Evolutionary conservation across 345 rosid genomes (phyloP).

Genomic region (Gossypium anomalum): DNA sequence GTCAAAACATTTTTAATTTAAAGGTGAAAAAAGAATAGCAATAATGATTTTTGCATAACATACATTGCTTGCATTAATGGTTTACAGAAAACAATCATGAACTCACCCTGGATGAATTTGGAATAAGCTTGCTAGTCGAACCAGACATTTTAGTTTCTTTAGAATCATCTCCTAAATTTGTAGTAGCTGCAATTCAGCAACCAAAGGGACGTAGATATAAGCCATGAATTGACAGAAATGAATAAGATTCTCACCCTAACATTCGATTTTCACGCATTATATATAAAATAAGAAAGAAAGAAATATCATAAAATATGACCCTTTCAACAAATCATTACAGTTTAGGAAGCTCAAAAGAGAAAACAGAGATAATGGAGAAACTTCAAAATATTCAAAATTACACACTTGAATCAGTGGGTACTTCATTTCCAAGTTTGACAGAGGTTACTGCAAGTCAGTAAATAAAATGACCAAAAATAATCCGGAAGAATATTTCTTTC

Average conservation of each 20-base stretch:
- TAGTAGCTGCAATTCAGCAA: conserved; percentile 6
- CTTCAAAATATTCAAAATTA: background rate
- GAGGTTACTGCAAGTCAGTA: background rate
- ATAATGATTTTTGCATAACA: background rate
- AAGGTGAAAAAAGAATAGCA: background rate
- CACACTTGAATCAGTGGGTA: background rate
- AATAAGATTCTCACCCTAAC: background rate
- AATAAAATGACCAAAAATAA: background rate
- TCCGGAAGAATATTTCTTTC: background rate
- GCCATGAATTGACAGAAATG: background rate
- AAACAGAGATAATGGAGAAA: background rate
- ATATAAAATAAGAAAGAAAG: background rate
- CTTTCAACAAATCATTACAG: background rate
- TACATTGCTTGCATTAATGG: background rate
- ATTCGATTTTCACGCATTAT: background rate
- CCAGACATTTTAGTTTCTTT: conserved; percentile 12
- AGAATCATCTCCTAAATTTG: conserved; percentile 2
- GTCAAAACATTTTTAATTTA: background rate
- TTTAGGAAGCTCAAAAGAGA: background rate
- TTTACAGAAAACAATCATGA: background rate
- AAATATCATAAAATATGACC: background rate
- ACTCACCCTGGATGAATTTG: conserved; percentile 4
- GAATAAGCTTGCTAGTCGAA: conserved; percentile 12
- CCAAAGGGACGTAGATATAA: background rate
- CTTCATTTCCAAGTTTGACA: background rate